phyloP scores from a whole-genome alignment of 1,284 basidiomycete genomes.

The Trametes versicolor region DNA sequence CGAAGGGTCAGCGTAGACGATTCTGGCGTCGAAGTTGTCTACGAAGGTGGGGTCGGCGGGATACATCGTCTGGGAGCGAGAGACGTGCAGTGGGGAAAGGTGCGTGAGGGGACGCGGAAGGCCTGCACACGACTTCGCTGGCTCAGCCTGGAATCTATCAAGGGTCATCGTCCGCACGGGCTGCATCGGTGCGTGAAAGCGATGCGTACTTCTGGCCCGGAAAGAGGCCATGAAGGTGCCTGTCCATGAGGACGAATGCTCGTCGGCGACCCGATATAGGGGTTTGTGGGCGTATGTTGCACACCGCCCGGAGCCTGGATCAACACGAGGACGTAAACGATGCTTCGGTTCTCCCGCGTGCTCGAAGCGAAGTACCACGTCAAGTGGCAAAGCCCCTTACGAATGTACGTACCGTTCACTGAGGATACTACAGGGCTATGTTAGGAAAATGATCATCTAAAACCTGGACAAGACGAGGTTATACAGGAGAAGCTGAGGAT shows the following conservation, averaged over 20 bases:
- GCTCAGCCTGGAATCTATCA: background rate
- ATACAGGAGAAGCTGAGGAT: too few relatives aligned
- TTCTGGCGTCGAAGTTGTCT: slow-evolving; percentile 3
- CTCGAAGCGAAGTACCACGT: too few relatives aligned
- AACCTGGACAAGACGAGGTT: too few relatives aligned
- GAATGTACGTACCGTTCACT: too few relatives aligned
- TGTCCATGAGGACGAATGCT: background rate
- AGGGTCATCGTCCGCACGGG: background rate
- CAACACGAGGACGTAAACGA: background rate
- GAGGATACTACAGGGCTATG: too few relatives aligned
- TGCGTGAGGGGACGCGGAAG: background rate
- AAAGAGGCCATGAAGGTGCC: background rate
- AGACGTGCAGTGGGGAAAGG: too few relatives aligned
- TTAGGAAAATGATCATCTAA: too few relatives aligned
- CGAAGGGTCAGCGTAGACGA: background rate
- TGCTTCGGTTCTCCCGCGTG: background rate
- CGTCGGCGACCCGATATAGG: background rate
- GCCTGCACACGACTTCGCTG: background rate
- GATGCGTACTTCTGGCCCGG: background rate
- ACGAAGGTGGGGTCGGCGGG: slow-evolving; percentile 7
- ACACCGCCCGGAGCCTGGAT: background rate
- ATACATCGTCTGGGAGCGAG: background rate
- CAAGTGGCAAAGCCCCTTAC: too few relatives aligned
- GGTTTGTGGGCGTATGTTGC: slow-evolving; percentile 10
- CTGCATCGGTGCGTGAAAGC: background rate